Evolutionary conservation across 2,329 filamentous ascomycete species (phyloP), one percentile per base, ranked within the genome.

Genomic region (Mycogone perniciosa): DNA sequence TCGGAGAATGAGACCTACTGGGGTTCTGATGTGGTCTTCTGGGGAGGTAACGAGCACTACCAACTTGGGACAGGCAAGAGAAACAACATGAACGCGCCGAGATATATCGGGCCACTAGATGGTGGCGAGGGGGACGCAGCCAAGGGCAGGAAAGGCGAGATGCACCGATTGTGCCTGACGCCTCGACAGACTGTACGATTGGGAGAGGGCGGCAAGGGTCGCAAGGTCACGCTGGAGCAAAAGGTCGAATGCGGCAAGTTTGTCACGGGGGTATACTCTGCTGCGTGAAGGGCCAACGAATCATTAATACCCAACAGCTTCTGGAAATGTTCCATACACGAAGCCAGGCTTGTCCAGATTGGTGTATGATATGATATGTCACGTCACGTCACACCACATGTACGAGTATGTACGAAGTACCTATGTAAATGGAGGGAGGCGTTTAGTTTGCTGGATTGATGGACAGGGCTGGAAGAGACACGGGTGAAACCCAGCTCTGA

Each of bases 11-110:
- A 90, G 61, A 89, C 84, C 1, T 91, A 93, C 64, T 96, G 85
- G 81, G 93, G 93, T 44, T 83, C 86, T 4, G 93, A 97, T 65
- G 84, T 91, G 31, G 67, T 97, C 1, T 95, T 89, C 75, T 99
- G 91, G 89, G 93, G 93, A 55, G 89, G 89, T 48, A 99, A 97
- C 62, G 91, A 97, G 71, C 81, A 85, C 65, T 96, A 87, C 67
- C 93, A 99, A 70, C 80, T 99, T 29, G 93, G 93, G 9, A 96
- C 87, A 1, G 91, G 93, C 30, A 95, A 87, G 74, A 75, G 92
- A 55, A 93, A 82, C 62, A 97, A 97, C 63, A 64, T 87, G 7
- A 80, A 81, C 47, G 76, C 78, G 9, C 93, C 93, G 1, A 76
- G 77, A 2, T 92, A 96, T 64, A 89, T 96, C 48, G 81, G 82